A percentile compares a stretch with the other conserved stretches of the same genome.
These are phyloP conservation scores for Ambrosiella xylebori DNA, from an alignment of 2,329 filamentous ascomycete genomes.

Conservation along the genomic window DNA sequence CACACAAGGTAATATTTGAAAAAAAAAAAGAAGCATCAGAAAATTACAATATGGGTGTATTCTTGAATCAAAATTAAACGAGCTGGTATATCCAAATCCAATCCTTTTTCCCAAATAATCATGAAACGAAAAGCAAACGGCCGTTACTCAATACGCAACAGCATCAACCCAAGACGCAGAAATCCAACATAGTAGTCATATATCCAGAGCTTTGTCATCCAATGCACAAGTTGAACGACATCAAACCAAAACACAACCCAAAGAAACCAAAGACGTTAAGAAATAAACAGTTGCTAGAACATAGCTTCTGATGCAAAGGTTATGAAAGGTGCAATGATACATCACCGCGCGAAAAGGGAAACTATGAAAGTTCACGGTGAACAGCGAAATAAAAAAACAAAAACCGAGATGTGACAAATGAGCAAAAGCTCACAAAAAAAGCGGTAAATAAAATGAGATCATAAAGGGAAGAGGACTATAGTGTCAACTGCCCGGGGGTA, in stretches of 20 bases:
- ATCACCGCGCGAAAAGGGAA: background rate
- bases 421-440: background rate
- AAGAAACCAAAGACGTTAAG: background rate
- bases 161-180: background rate
- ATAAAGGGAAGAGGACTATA: background rate
- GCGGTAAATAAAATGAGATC: background rate
- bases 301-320: background rate
- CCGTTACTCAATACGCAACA: background rate
- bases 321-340: background rate
- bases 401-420: background rate
- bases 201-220: background rate
- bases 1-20: background rate
- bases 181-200: slow-evolving; percentile 4
- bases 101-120: background rate
- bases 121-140: background rate
- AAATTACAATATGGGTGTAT: background rate
- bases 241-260: background rate
- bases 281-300: background rate
- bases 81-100: slow-evolving; percentile 1
- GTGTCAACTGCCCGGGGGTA: background rate
- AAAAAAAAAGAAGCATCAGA: background rate
- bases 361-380: background rate
- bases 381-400: background rate
- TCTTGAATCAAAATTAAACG: background rate
- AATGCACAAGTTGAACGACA: background rate